Evolutionary conservation across 805 yeast genomes (phyloP), one percentile per base, ranked within the genome.

Genomic region (Naumovozyma dairenensis): DNA sequence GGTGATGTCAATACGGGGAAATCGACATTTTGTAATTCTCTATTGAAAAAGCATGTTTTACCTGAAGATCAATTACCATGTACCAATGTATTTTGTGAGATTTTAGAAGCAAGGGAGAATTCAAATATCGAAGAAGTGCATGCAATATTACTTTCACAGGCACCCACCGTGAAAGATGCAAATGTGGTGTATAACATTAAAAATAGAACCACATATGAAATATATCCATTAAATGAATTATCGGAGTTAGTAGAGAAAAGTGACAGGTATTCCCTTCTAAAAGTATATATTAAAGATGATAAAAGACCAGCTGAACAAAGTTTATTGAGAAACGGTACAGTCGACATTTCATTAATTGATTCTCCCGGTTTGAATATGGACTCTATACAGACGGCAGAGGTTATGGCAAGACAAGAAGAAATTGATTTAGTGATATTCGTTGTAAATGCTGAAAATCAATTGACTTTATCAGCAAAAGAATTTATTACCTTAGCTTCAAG

Each of bases 51-150:
- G 33, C 72, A 74, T 32, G 59, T 92, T 3, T 60, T 92, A 31
- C 98, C 99, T 0, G 94, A 82, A 50, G 99, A 92, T 58, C 98
- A 92, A 51, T 94, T 92, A 53, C 99, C 99, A 2, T 86, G 96
- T 49, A 92, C 99, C 0, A 78, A 83, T 40, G 96, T 92, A 0
- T 93, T 93, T 50, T 87, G 96, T 55, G 98, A 93, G 59, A 89
- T 93, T 6, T 65, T 83, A 19, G 96, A 92, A 55, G 84, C 86
- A 8, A 63, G 74, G 15, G 82, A 77, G 28, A 89, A 89, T 51
- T 62, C 67, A 26, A 74, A 79, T 13, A 49, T 74, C 12, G 96
- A 93, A 59, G 94, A 87, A 55, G 96, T 89, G 1, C 98, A 92
- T 59, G 97, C 98, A 0, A 76, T 92, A 15, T 72, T 75, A 3